Percentiles rank a stretch among this genome's conserved stretches.
Evolutionary conservation across 2,329 filamentous ascomycete species (phyloP).

Genomic region (Daldinia sp.): DNA sequence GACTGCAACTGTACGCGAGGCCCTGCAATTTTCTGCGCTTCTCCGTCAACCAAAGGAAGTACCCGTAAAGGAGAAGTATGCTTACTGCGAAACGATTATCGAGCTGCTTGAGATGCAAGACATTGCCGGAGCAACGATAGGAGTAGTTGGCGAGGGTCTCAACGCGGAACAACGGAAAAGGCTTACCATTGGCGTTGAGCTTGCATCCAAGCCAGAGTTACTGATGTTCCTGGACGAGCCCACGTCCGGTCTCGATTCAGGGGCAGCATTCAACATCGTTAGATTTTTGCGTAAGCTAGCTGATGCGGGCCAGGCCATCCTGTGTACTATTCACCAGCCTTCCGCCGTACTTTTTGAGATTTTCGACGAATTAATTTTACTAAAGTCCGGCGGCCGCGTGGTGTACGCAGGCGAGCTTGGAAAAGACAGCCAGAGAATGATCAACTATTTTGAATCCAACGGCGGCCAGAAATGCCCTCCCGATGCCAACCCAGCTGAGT

Average conservation of each 20-base stretch:
- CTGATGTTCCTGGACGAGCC: conserved; percentile 75
- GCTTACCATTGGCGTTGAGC: conserved; percentile 67
- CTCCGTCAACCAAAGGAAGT: conserved; percentile 71
- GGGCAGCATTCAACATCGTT: conserved; percentile 71
- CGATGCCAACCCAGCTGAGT: conserved; percentile 66
- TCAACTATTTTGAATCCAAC: conserved; percentile 65
- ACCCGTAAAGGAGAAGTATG: conserved; percentile 71
- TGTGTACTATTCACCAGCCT: conserved; percentile 72
- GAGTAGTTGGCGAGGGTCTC: conserved; percentile 68
- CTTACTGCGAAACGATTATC: conserved; percentile 76
- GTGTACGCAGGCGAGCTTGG: conserved; percentile 69
- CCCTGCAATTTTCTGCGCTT: conserved; percentile 73
- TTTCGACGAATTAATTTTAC: conserved; percentile 68
- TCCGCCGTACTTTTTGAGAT: conserved; percentile 67
- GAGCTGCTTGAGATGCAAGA: conserved; percentile 75
- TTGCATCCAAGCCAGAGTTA: conserved; percentile 69
- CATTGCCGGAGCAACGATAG: conserved; percentile 74
- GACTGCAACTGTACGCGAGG: conserved; percentile 74
- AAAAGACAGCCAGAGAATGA: conserved; percentile 60
- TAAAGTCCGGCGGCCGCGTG: conserved; percentile 65
- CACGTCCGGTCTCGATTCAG: conserved; percentile 69
- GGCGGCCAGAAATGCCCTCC: conserved; percentile 62
- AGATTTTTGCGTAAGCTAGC: conserved; percentile 72
- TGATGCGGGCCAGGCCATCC: conserved; percentile 68
- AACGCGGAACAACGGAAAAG: conserved; percentile 70